phyloP scores from a whole-genome alignment of 1,284 basidiomycete species.

The Flammula alnicola region DNA sequence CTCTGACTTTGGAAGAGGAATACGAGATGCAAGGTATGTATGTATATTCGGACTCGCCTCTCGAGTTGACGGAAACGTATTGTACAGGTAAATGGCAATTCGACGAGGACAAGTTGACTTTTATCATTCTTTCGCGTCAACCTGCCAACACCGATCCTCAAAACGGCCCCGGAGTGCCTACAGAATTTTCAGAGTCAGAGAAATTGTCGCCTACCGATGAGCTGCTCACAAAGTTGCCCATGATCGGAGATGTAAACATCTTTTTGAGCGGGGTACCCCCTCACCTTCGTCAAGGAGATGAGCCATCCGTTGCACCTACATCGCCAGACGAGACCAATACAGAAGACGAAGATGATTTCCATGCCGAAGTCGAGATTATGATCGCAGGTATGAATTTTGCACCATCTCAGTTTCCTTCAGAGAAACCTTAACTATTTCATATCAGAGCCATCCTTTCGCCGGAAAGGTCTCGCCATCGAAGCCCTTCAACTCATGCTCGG shows the following conservation, averaged over 20 bases:
- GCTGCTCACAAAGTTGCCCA: constrained; percentile 54
- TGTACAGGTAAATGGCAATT: constrained; percentile 78
- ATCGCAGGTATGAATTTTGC: constrained; percentile 33
- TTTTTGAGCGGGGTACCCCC: constrained; percentile 69
- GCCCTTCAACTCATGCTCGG: constrained; percentile 69
- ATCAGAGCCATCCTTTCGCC: constrained; percentile 61
- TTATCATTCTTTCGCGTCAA: constrained; percentile 76
- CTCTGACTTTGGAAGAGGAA: constrained; percentile 83
- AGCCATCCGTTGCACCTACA: background rate
- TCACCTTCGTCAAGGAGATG: background rate
- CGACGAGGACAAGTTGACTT: constrained; percentile 93
- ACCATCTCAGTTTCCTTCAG: background rate
- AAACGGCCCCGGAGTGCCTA: too few species aligned
- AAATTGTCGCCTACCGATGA: constrained; percentile 33
- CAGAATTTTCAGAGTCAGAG: constrained; percentile 5
- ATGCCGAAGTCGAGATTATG: constrained; percentile 40
- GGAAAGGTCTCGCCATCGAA: constrained; percentile 70
- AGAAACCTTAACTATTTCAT: constrained; percentile 1
- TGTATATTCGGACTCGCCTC: background rate
- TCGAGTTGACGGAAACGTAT: background rate
- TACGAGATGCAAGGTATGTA: constrained; percentile 87
- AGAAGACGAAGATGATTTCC: constrained; percentile 29
- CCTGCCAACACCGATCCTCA: background rate
- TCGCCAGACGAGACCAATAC: constrained; percentile 31
- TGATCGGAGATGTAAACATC: constrained; percentile 94